Evolutionary conservation across 2,329 filamentous ascomycete species (phyloP).

Genomic region (Allantophomopsis lycopodina): DNA sequence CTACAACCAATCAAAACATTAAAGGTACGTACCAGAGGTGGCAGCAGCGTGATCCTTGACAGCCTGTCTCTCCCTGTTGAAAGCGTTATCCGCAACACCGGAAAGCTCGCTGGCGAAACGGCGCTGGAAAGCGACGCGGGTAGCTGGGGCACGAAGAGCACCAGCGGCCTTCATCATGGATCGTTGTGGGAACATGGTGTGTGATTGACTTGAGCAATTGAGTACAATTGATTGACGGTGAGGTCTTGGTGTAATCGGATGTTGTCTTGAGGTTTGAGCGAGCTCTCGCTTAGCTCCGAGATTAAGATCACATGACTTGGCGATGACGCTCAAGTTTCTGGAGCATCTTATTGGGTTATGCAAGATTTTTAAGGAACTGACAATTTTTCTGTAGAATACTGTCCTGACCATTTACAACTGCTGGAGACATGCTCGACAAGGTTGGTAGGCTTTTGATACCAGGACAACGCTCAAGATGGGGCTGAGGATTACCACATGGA

Average conservation of each 20-base stretch:
- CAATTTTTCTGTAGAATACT: background rate
- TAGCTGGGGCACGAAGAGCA: constrained; percentile 41
- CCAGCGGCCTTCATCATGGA: constrained; percentile 45
- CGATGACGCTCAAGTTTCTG: constrained; percentile 10
- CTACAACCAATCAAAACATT: background rate
- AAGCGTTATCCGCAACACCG: constrained; percentile 68
- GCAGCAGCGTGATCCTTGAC: constrained; percentile 81
- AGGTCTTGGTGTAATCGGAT: constrained; percentile 2
- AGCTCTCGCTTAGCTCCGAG: background rate
- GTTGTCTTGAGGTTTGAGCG: background rate
- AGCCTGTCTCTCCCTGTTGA: constrained; percentile 81
- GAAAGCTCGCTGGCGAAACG: constrained; percentile 50
- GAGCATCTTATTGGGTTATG: constrained; percentile 8
- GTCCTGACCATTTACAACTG: background rate
- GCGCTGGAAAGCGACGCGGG: constrained; percentile 49
- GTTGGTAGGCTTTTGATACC: background rate
- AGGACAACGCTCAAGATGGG: constrained; percentile 35
- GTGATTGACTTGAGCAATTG: constrained; percentile 9
- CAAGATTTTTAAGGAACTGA: background rate
- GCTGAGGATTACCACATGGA: constrained; percentile 76
- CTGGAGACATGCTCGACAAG: background rate
- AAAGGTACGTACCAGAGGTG: constrained; percentile 57
- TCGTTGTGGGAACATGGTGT: constrained; percentile 52
- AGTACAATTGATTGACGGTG: constrained; percentile 7
- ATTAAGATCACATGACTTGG: constrained; percentile 9